Base-by-base conservation (phyloP, 768 basidiomycete species). In the Phanerochaete sordida region DNA sequence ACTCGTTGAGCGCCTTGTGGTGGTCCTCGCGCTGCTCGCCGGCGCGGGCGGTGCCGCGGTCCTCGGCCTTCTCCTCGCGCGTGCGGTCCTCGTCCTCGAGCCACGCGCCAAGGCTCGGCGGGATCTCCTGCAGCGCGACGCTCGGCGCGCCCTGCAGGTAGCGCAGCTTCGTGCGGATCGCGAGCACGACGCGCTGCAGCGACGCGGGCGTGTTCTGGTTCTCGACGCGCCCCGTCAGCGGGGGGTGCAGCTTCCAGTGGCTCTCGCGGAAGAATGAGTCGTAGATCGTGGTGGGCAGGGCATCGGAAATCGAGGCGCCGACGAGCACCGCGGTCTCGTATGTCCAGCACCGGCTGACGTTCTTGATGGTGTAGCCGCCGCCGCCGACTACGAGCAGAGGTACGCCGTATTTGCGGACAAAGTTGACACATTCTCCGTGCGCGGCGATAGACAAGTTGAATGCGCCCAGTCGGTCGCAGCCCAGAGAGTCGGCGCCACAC, bases 371-470 rank as follows among this genome's bases (percentile, higher is more conserved):
- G 74, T 99, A 99, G 0, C 96, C 96, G 3, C 96, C 96, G 1
- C 96, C 96, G 44, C 96, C 96, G 6, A 99, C 72, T 31, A 98
- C 90, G 19, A 99, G 80, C 15, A 98, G 76, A 1, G 96, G 96
- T 2, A 98, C 84, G 67, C 88, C 86, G 76, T 91, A 98, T 64
- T 88, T 88, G 62, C 95, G 88, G 53, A 99, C 94, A 72, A 95
- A 98, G 70, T 95, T 89, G 30, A 99, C 95, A 71, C 96, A 99
- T 75, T 98, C 96, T 21, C 97, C 96, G 67, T 99, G 96, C 0
- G 95, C 96, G 26, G 93, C 92, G 65, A 98, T 98, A 13, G 92
- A 95, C 5, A 99, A 81, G 70, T 99, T 98, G 84, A 98, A 99
- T 0, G 95, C 95, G 21, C 96, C 96, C 1, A 99, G 79, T 35